These are phyloP conservation scores for Hemileia vastatrix DNA, from an alignment of 1,284 basidiomycete genomes.

Conservation along the genomic window DNA sequence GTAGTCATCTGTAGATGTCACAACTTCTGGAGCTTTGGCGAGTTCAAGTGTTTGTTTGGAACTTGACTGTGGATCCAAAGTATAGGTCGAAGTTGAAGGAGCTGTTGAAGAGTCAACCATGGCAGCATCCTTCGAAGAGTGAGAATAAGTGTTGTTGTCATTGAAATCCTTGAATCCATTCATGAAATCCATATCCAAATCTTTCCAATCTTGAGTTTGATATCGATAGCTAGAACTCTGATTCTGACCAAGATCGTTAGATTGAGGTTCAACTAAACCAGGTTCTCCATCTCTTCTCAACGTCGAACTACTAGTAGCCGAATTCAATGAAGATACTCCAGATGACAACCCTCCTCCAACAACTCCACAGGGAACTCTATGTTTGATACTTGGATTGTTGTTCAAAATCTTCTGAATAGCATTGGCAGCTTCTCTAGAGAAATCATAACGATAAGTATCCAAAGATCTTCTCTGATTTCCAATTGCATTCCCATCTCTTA, in stretches of 20 bases:
- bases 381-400: neutral
- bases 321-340: too few species aligned
- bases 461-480: neutral
- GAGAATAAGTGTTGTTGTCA: neutral
- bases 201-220: neutral
- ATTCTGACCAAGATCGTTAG: neutral
- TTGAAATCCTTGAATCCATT: neutral
- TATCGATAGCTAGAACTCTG: neutral
- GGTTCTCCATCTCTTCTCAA: too few species aligned
- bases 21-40: too few species aligned
- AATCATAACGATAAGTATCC: neutral
- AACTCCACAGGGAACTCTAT: neutral
- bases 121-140: neutral
- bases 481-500: neutral
- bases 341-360: too few species aligned
- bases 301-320: too few species aligned
- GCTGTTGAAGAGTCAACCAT: neutral
- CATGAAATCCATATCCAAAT: neutral
- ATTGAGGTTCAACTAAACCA: too few species aligned
- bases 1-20: too few species aligned
- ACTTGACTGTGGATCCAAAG: neutral
- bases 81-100: neutral
- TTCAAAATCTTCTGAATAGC: neutral
- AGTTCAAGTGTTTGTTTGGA: too few species aligned
- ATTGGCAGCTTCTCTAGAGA: neutral